Conservation (phyloP, 495 filamentous ascomycete genomes). For the Aspergillus ellipticus region DNA sequence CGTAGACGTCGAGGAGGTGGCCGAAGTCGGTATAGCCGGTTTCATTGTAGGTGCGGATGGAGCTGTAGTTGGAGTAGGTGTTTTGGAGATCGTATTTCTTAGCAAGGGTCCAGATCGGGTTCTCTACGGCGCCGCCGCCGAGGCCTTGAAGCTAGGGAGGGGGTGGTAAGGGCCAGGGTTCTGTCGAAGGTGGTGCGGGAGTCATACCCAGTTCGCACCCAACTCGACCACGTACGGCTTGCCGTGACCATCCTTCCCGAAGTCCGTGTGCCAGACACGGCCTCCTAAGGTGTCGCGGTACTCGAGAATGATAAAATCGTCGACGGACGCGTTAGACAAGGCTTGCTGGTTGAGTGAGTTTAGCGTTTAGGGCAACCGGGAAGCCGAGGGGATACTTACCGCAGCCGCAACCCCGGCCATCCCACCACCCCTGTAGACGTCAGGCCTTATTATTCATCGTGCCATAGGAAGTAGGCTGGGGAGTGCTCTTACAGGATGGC, state of each 20-base stretch:
- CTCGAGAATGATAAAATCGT: conserved; percentile 69
- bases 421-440: conserved; percentile 30
- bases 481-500: conserved; percentile 20
- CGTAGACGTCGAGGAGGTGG: conserved; percentile 48
- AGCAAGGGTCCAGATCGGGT: conserved; percentile 68
- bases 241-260: conserved; percentile 51
- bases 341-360: conserved; percentile 48
- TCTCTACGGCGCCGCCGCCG: conserved; percentile 43
- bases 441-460: conserved; percentile 1
- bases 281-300: conserved; percentile 62
- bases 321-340: conserved; percentile 57
- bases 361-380: neutral
- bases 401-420: conserved; percentile 70
- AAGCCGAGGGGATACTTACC: conserved; percentile 31
- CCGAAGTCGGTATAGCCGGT: conserved; percentile 50
- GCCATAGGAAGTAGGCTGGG: neutral
- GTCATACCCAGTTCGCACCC: conserved; percentile 64
- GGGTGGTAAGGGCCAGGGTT: neutral
- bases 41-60: conserved; percentile 58
- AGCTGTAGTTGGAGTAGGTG: conserved; percentile 59
- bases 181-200: neutral
- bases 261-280: conserved; percentile 52
- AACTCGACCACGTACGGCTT: conserved; percentile 61
- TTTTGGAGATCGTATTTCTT: conserved; percentile 62
- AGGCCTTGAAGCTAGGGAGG: conserved; percentile 56